Percentiles rank a stretch among this genome's conserved stretches.
Conservation (phyloP, 2,329 filamentous ascomycete genomes). For the Cordyceps cicadae region DNA sequence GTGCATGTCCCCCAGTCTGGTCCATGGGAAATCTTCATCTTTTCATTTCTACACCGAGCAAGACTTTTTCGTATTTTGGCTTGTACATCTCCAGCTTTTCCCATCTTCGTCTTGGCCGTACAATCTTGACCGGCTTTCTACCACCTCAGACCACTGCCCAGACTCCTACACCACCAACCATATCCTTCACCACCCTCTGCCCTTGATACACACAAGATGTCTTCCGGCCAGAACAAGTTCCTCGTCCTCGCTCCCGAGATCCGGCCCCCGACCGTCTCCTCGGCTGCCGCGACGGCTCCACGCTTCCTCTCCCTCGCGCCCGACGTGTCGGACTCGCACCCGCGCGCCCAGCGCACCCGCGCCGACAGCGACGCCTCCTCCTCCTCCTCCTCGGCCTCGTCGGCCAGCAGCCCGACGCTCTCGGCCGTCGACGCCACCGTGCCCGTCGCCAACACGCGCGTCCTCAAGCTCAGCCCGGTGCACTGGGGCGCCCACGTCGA, state of each 20-base stretch:
- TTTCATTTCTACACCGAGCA: background rate
- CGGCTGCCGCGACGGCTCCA: background rate
- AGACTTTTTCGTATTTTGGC: background rate
- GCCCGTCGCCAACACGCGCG: constrained; percentile 31
- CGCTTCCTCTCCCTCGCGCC: constrained; percentile 52
- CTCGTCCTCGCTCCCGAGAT: constrained; percentile 4
- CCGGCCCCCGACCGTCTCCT: background rate
- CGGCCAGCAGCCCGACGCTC: constrained; percentile 17
- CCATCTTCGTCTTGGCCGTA: background rate
- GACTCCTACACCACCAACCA: background rate
- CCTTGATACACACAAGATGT: background rate
- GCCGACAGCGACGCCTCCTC: constrained; percentile 17
- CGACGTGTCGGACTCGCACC: constrained; percentile 48
- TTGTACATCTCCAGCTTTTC: background rate
- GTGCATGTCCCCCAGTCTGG: background rate
- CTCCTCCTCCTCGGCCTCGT: constrained; percentile 15
- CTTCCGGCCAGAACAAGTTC: constrained; percentile 10
- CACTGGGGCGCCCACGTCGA: constrained; percentile 54
- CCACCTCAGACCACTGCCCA: background rate
- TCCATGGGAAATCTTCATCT: background rate
- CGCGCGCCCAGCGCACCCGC: constrained; percentile 30
- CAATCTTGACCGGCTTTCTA: background rate
- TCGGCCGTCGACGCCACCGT: constrained; percentile 36
- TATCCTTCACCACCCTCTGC: background rate
- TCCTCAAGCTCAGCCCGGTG: constrained; percentile 57